Evolutionary conservation across 2,329 filamentous ascomycete genomes (phyloP).

Genomic region (Alternaria tenuissima): DNA sequence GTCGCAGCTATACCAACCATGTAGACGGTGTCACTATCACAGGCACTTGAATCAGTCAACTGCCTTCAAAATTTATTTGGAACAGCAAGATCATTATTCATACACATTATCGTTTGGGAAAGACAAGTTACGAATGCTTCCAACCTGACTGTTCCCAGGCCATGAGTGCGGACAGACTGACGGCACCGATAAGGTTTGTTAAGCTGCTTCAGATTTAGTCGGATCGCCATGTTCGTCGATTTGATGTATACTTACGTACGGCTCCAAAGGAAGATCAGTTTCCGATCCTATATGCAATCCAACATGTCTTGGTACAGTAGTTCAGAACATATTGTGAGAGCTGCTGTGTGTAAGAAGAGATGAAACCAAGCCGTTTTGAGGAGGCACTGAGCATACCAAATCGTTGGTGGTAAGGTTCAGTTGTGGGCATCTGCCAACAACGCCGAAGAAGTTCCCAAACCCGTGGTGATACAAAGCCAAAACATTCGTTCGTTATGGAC

Average conservation of each 20-base stretch:
- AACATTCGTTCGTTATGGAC: neutral
- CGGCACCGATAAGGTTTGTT: neutral
- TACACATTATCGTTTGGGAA: neutral
- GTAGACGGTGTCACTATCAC: neutral
- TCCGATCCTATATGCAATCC: neutral
- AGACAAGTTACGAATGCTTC: neutral
- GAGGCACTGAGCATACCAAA: neutral
- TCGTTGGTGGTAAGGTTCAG: neutral
- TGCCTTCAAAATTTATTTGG: neutral
- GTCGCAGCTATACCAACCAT: neutral
- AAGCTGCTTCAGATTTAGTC: neutral
- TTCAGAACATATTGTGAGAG: neutral
- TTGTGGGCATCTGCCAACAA: neutral
- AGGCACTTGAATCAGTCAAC: neutral
- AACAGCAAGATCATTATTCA: neutral
- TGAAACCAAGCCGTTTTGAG: neutral
- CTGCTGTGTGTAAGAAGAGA: neutral
- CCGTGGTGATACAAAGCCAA: neutral
- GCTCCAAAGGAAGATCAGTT: neutral
- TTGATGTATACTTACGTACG: neutral
- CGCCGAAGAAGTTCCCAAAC: neutral
- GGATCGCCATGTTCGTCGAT: neutral
- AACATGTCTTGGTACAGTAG: neutral
- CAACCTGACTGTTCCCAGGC: neutral
- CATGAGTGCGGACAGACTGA: neutral